Percentiles rank a stretch among this genome's conserved stretches.
These are phyloP conservation scores for Cladophialophora bantiana DNA, from an alignment of 2,329 filamentous ascomycete genomes.

Conservation along the genomic window DNA sequence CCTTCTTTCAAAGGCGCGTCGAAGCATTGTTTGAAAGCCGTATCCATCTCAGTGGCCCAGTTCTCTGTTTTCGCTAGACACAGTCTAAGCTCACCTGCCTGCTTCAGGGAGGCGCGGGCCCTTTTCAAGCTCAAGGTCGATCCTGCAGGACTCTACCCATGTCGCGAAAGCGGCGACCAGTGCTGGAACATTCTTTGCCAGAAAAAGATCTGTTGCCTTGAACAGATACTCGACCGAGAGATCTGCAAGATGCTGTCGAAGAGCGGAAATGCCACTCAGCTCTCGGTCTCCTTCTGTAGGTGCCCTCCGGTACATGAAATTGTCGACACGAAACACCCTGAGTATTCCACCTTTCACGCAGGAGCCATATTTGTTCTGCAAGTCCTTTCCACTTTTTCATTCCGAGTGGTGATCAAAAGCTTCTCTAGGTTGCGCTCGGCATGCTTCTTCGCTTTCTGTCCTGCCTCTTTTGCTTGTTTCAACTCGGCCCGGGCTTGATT, in stretches of 20 bases:
- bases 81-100: not conserved
- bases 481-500: not conserved
- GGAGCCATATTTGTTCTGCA: conserved; percentile 8
- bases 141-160: conserved; percentile 3
- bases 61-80: not conserved
- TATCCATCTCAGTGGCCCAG: not conserved
- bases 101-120: not conserved
- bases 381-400: conserved; percentile 4
- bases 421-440: not conserved
- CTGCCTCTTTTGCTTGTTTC: not conserved
- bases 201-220: conserved; percentile 5
- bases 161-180: conserved; percentile 8
- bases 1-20: not conserved
- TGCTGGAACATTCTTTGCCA: not conserved
- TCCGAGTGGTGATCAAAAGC: conserved; percentile 20
- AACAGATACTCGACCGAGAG: conserved; percentile 20
- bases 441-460: not conserved
- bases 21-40: not conserved
- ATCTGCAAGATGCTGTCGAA: conserved; percentile 13
- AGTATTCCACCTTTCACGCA: not conserved
- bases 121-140: conserved; percentile 1
- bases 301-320: not conserved
- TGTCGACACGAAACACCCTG: conserved; percentile 28
- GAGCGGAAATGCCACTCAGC: conserved; percentile 21
- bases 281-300: not conserved